Base-by-base conservation (phyloP, 768 basidiomycete genomes). In the Omphalotus guepiniiformis region DNA sequence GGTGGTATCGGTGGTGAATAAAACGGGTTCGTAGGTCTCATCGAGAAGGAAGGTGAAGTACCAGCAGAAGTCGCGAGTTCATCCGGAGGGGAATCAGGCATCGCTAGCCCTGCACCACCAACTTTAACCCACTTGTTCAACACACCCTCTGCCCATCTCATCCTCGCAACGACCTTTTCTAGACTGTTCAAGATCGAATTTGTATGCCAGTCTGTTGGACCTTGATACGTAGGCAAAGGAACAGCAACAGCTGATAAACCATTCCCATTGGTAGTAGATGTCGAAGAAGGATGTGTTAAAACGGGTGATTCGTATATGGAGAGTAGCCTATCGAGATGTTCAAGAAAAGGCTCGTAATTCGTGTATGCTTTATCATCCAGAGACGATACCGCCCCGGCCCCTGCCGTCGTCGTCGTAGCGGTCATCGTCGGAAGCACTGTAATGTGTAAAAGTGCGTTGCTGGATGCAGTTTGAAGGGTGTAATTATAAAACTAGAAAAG, bases 161-260 rank as follows among this genome's bases (percentile, higher is more conserved):
- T 73, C 52, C 78, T 68, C 27, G 69, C 63, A 1, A 72, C 71
- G 49, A 80, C 63, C 23, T 64, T 65, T 21, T 62, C 59, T 48
- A 80, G 67, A 13, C 75, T 75, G 41, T 73, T 69, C 25, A 75
- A 57, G 51, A 81, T 78, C 49, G 68, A 61, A 43, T 80, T 74
- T 11, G 73, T 80, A 54, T 76, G 72, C 74, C 74, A 74, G 60
- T 79, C 72, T 32, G 62, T 37, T 4, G 75, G 76, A 3, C 80
- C 80, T 49, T 51, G 37, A 60, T 78, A 80, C 36, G 68, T 65
- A 41, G 78, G 78, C 42, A 67, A 53, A 16, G 78, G 73, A 16
- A 45, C 41, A 25, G 36, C 42, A 12, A 38, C 23, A 2, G 38
- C 26, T 29, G 19, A 39, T 19, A 25, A 39, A 9, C 16, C 15